Evolutionary conservation across 2,329 filamentous ascomycete genomes (phyloP).

Genomic region (Ascochyta fabae): DNA sequence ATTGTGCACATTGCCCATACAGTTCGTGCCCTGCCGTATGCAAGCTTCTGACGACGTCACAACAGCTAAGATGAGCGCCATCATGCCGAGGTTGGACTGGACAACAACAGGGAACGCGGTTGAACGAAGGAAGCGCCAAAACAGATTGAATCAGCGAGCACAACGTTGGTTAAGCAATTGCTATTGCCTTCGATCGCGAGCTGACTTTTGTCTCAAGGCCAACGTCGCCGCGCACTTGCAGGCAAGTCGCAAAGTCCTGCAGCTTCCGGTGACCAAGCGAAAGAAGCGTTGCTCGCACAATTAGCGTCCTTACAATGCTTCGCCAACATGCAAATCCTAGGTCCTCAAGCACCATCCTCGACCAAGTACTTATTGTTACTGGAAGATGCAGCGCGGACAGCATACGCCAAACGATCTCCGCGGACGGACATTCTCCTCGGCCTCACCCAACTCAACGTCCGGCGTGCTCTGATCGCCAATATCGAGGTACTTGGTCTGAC

Average conservation of each 20-base stretch:
- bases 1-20: background rate
- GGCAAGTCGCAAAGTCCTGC: background rate
- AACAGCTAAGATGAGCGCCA: background rate
- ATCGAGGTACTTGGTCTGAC: slow-evolving; percentile 12
- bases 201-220: background rate
- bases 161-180: background rate
- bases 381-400: background rate
- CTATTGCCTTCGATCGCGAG: background rate
- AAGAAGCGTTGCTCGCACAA: background rate
- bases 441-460: slow-evolving; percentile 12
- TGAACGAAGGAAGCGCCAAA: slow-evolving; percentile 8
- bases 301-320: slow-evolving; percentile 3
- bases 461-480: slow-evolving; percentile 3
- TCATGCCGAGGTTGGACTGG: slow-evolving; percentile 1
- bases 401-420: background rate
- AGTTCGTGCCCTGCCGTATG: background rate
- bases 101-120: background rate
- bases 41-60: background rate
- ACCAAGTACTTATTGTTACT: background rate
- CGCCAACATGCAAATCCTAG: background rate
- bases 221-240: background rate
- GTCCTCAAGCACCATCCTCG: background rate
- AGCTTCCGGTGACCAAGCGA: background rate
- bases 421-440: slow-evolving; percentile 3
- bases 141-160: slow-evolving; percentile 8